Percentiles rank a stretch among this genome's conserved stretches.
Evolutionary conservation across 2,329 filamentous ascomycete genomes (phyloP).

Genomic region (Tolypocladium sp.): DNA sequence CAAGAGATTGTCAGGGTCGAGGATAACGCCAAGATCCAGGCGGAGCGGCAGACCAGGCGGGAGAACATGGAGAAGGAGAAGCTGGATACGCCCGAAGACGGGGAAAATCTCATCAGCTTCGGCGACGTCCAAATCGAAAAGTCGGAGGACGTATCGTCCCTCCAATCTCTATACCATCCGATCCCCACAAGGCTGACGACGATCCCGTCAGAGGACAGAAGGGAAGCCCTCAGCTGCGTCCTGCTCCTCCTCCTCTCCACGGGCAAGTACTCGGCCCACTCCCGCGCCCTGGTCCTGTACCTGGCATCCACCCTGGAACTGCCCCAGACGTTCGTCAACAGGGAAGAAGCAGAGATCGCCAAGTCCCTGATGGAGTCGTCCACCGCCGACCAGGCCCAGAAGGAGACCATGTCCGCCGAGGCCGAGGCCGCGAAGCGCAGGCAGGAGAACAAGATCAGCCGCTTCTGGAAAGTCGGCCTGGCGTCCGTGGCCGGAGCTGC

Average conservation of each 20-base stretch:
- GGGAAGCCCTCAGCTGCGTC: conserved; percentile 58
- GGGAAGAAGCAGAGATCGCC: conserved; percentile 68
- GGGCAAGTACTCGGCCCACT: conserved; percentile 67
- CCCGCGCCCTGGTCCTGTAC: conserved; percentile 58
- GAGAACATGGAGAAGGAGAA: conserved; percentile 30
- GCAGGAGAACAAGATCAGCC: conserved; percentile 58
- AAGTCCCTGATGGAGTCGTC: conserved; percentile 62
- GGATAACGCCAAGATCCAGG: conserved; percentile 36
- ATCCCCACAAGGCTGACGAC: conserved; percentile 45
- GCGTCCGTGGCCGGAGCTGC: conserved; percentile 83
- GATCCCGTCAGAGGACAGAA: conserved; percentile 47
- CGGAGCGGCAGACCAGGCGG: conserved; percentile 35
- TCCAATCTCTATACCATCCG: conserved; percentile 44
- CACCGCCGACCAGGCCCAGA: conserved; percentile 28
- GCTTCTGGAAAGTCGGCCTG: conserved; percentile 86
- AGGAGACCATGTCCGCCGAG: conserved; percentile 57
- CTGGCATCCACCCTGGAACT: conserved; percentile 59
- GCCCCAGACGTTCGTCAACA: conserved; percentile 50
- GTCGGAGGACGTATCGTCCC: conserved; percentile 28
- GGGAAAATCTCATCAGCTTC: conserved; percentile 31
- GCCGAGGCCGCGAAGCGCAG: conserved; percentile 65
- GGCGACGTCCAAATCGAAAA: conserved; percentile 23
- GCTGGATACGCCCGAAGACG: conserved; percentile 22
- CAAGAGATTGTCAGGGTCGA: conserved; percentile 54
- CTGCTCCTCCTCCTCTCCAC: conserved; percentile 62